Conservation (phyloP, 768 basidiomycete genomes). For the Rhodotorula babjevae region DNA sequence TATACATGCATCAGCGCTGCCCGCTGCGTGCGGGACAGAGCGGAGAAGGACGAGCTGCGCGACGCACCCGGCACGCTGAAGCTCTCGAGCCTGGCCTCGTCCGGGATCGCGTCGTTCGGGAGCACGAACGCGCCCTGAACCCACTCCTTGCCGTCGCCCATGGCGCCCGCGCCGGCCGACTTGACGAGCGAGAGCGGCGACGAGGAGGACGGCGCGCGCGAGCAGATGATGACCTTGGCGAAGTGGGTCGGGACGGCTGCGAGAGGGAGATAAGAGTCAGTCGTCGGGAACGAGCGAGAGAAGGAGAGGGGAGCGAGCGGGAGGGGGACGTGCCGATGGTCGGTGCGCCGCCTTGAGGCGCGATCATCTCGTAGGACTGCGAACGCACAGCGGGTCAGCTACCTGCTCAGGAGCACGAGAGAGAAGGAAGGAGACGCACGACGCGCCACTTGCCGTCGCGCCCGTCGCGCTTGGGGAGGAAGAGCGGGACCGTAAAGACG, state of each 20-base stretch:
- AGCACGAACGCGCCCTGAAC: constrained; percentile 90
- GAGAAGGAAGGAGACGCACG: constrained; percentile 55
- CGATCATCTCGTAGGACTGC: constrained; percentile 91
- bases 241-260: constrained; percentile 93
- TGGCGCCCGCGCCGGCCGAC: background rate
- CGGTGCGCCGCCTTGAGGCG: constrained; percentile 46
- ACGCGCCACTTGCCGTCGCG: constrained; percentile 92
- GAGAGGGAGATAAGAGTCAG: too few species aligned
- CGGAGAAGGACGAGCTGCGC: too few species aligned
- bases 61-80: constrained; percentile 75
- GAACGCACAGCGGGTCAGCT: background rate
- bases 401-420: background rate
- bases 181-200: background rate
- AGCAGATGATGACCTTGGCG: constrained; percentile 87
- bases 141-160: constrained; percentile 55
- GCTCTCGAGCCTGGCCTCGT: constrained; percentile 69
- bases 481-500: constrained; percentile 95
- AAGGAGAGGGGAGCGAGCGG: too few species aligned
- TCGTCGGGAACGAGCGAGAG: background rate
- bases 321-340: constrained; percentile 17
- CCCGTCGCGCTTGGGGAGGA: constrained; percentile 64
- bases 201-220: constrained; percentile 52
- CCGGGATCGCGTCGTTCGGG: constrained; percentile 87
- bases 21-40: too few species aligned
- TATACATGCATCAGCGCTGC: too few species aligned